Evolutionary conservation across 1,284 basidiomycete species (phyloP), one percentile per base, ranked within the genome.

Genomic region (Apiotrichum sp.): DNA sequence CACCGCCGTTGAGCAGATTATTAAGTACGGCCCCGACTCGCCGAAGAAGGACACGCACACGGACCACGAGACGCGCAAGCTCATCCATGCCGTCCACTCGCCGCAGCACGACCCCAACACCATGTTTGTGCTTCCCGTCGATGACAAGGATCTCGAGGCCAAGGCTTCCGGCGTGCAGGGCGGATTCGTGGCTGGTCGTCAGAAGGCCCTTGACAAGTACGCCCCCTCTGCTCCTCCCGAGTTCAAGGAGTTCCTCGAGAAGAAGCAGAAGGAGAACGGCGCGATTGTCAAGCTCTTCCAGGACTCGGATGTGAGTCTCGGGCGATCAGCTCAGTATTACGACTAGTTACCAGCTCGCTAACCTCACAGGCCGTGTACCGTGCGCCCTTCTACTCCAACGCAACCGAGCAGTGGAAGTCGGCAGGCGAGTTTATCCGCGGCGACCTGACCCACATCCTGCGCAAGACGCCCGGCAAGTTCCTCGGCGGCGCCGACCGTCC

Each of bases 41-140:
- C 71, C 79, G 74, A 54, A 56, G 36, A 55, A 61, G 32, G 56
- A 61, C 50, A 66, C 69, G n/a, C 60, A 65, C 51, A 62, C 63
- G 42, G 32, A 65, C 62, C 43, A 69, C 67, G 51, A 67, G 65
- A 55, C 53, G 41, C 33, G 50, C n/a, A 57, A 56, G 58, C 65
- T 74, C 51, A 69, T 72, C 61, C 64, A 67, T 40, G 66, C 65
- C 59, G 72, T 85, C 50, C 84, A 86, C 70, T 78, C 79, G 39
- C 80, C 80, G 35, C 74, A 75, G 45, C 77, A 81, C 61, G 83
- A 86, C 68, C 83, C 84, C 55, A 86, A 86, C 76, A 65, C 65
- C 6, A 63, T 67, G 7, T 66, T 83, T 8, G 70, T 82, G 32
- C 75, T 79, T 39, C 79, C 84, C 62, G 66, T 80, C 65, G 42